phyloP scores from a whole-genome alignment of 305 asterid species.

The Fraxinus nigra region DNA sequence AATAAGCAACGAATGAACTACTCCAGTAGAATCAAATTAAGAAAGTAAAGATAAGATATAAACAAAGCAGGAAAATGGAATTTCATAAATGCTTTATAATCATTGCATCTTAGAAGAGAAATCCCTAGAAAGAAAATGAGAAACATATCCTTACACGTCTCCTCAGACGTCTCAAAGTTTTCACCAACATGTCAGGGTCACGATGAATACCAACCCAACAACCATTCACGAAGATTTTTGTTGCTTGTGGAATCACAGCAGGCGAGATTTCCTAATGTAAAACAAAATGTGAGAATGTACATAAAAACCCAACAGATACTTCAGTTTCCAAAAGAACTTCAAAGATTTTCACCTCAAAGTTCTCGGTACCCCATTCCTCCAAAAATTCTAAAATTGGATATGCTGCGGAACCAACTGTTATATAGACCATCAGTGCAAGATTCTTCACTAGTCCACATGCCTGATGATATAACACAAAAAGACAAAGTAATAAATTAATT shows the following conservation, averaged over 20 bases:
- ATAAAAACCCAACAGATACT: constrained; percentile 10
- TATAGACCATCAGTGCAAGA: constrained; percentile 94
- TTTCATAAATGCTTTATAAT: neutral
- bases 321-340: neutral
- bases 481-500: constrained; percentile 17
- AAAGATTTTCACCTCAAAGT: constrained; percentile 70
- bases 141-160: constrained; percentile 63
- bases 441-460: constrained; percentile 99
- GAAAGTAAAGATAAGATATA: neutral
- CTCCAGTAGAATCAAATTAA: neutral
- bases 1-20: neutral
- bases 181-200: constrained; percentile 93
- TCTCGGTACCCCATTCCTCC: constrained; percentile 99
- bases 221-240: constrained; percentile 96
- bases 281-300: constrained; percentile 10
- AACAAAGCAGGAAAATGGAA: neutral
- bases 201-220: constrained; percentile 98
- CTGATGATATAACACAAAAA: constrained; percentile 38
- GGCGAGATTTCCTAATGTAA: constrained; percentile 82
- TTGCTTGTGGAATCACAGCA: constrained; percentile 92
- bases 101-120: constrained; percentile 1
- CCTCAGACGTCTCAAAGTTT: constrained; percentile 84
- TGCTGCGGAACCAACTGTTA: constrained; percentile 97
- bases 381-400: constrained; percentile 91
- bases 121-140: constrained; percentile 14